A percentile compares a stretch with the other conserved stretches of the same genome.
These are phyloP conservation scores for Phaeosphaeria sp. DNA, from an alignment of 2,329 filamentous ascomycete species.

Conservation along the genomic window DNA sequence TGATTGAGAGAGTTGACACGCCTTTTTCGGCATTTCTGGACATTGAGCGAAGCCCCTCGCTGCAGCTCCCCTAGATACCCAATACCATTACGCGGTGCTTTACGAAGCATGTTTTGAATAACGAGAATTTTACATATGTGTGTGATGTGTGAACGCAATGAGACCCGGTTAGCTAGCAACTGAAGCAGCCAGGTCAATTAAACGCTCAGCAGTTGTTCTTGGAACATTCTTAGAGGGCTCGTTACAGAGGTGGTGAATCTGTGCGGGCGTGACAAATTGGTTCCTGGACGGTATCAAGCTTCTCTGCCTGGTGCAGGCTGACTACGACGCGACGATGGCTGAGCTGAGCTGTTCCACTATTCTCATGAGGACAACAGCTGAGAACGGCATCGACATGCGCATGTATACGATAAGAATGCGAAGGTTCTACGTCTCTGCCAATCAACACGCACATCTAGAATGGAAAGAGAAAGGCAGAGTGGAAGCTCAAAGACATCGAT, in stretches of 20 bases:
- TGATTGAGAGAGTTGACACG: not conserved
- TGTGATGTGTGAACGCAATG: slow-evolving; percentile 45
- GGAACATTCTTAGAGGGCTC: slow-evolving; percentile 51
- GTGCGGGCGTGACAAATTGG: slow-evolving; percentile 51
- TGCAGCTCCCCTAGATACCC: slow-evolving; percentile 3
- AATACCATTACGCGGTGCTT: not conserved
- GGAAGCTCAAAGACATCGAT: not conserved
- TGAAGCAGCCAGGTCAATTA: slow-evolving; percentile 49
- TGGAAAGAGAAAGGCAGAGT: not conserved
- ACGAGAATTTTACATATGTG: not conserved
- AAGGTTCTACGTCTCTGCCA: not conserved
- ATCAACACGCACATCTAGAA: not conserved
- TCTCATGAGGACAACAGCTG: not conserved
- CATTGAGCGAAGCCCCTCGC: not conserved
- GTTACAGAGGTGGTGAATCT: slow-evolving; percentile 46
- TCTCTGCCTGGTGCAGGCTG: not conserved
- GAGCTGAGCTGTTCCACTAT: not conserved
- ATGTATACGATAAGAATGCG: not conserved
- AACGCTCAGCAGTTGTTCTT: slow-evolving; percentile 43
- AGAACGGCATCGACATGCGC: not conserved
- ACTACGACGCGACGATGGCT: not conserved
- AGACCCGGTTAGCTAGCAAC: slow-evolving; percentile 44
- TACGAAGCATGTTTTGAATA: not conserved
- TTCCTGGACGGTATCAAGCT: slow-evolving; percentile 26
- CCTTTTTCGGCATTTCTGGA: not conserved